A percentile compares a stretch with the other conserved stretches of the same genome.
phyloP scores from a whole-genome alignment of 352 stramenopile genomes.

The Phytophthora fragariaefolia region DNA sequence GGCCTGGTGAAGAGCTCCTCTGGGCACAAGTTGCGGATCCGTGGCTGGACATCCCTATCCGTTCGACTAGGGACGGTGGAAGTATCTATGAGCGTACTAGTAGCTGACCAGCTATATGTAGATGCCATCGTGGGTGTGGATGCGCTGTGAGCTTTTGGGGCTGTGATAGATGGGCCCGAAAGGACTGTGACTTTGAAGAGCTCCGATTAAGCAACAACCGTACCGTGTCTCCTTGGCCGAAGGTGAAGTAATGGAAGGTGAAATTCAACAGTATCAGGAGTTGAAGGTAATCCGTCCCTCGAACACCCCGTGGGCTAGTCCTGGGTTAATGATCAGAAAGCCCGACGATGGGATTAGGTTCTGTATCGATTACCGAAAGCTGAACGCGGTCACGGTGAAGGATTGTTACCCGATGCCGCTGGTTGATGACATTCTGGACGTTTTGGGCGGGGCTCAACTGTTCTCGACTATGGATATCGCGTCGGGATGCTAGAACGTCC shows the following conservation, averaged over 20 bases:
- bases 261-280: slow-evolving; percentile 11
- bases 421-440: slow-evolving; percentile 24
- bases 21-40: background rate
- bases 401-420: slow-evolving; percentile 19
- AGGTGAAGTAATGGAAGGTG: slow-evolving; percentile 10
- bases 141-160: background rate
- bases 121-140: slow-evolving; percentile 5
- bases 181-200: slow-evolving; percentile 4
- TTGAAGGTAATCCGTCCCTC: slow-evolving; percentile 4
- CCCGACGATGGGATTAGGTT: slow-evolving; percentile 14
- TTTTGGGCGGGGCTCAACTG: background rate
- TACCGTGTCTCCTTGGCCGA: slow-evolving; percentile 15
- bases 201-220: slow-evolving; percentile 13
- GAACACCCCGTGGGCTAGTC: slow-evolving; percentile 7
- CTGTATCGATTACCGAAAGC: slow-evolving; percentile 18
- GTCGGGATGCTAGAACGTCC: slow-evolving; percentile 3
- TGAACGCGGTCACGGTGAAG: slow-evolving; percentile 17
- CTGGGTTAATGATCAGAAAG: slow-evolving; percentile 3
- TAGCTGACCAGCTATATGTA: background rate
- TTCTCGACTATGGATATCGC: slow-evolving; percentile 15
- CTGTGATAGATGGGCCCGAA: slow-evolving; percentile 1
- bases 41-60: background rate
- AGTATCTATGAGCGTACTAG: background rate
- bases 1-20: background rate
- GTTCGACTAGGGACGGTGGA: background rate